Conservation (phyloP, 805 yeast species). For the Barnettozyma wickerhamii region DNA sequence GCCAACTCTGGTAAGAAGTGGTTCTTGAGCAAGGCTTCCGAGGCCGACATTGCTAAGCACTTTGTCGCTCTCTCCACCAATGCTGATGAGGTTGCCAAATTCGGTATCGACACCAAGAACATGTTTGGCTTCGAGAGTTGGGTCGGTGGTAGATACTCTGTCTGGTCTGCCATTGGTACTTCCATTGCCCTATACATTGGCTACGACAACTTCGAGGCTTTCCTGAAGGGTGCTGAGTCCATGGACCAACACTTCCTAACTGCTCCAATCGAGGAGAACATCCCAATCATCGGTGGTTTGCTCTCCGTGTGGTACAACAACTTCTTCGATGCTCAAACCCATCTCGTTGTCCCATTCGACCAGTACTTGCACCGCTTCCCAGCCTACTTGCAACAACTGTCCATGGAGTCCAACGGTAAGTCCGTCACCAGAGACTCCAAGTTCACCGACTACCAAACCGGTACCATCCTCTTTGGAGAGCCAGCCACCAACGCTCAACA, state of each 20-base stretch:
- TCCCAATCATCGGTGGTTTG: slow-evolving; percentile 91
- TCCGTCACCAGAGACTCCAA: slow-evolving; percentile 90
- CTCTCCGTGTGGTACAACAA: slow-evolving; percentile 98
- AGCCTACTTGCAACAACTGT: slow-evolving; percentile 96
- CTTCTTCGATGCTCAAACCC: slow-evolving; percentile 97
- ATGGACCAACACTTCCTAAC: slow-evolving; percentile 85
- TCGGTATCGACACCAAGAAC: slow-evolving; percentile 95
- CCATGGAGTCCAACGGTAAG: slow-evolving; percentile 99
- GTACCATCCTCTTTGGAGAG: slow-evolving; percentile 94
- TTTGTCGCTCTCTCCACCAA: slow-evolving; percentile 96
- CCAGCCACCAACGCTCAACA: slow-evolving; percentile 99
- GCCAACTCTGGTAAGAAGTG: slow-evolving; percentile 94
- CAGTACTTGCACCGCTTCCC: slow-evolving; percentile 99
- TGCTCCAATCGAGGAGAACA: slow-evolving; percentile 86
- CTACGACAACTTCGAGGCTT: slow-evolving; percentile 84
- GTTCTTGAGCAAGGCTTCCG: slow-evolving; percentile 73
- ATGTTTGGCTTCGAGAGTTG: slow-evolving; percentile 98
- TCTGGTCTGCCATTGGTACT: slow-evolving; percentile 98
- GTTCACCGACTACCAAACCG: slow-evolving; percentile 92
- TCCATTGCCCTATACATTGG: slow-evolving; percentile 95
- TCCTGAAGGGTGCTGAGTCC: slow-evolving; percentile 97
- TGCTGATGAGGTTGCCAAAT: slow-evolving; percentile 83
- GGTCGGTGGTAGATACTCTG: slow-evolving; percentile 99
- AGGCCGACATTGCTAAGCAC: slow-evolving; percentile 85
- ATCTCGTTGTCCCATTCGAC: slow-evolving; percentile 97